Conservation (phyloP, 352 stramenopile genomes). For the Globisporangium emineosum region DNA sequence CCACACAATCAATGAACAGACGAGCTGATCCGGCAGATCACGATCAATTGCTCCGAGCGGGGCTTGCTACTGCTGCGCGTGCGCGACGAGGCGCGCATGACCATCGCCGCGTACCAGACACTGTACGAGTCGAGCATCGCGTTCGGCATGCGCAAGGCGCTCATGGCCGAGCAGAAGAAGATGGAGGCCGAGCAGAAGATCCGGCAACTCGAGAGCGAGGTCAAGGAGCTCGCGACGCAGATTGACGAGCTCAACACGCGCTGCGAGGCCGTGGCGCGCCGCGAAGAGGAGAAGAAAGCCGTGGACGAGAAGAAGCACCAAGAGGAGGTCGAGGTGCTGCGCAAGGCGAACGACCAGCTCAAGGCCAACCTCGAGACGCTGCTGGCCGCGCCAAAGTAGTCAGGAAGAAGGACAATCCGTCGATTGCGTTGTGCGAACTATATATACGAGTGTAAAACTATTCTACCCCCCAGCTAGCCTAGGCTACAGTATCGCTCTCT, state of each 20-base stretch:
- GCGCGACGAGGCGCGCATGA: conserved; percentile 91
- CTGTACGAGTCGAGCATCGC: conserved; percentile 92
- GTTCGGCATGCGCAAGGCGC: conserved; percentile 92
- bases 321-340: conserved; percentile 84
- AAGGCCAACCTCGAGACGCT: conserved; percentile 90
- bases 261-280: conserved; percentile 55
- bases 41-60: conserved; percentile 91
- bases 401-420: not conserved
- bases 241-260: conserved; percentile 69
- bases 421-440: not conserved
- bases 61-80: conserved; percentile 88
- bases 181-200: conserved; percentile 86
- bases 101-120: conserved; percentile 91
- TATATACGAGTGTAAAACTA: not conserved
- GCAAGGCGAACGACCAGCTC: conserved; percentile 88
- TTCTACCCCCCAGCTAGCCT: not conserved
- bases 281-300: conserved; percentile 61
- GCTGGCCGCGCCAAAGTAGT: conserved; percentile 60
- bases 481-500: not conserved
- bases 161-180: conserved; percentile 92
- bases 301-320: conserved; percentile 84
- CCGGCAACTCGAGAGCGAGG: conserved; percentile 69
- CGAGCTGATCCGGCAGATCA: conserved; percentile 91
- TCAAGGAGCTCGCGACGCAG: conserved; percentile 73
- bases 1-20: conserved; percentile 34